Evolutionary conservation across 345 rosid species (phyloP).

Genomic region (Lenwebbia sp.): DNA sequence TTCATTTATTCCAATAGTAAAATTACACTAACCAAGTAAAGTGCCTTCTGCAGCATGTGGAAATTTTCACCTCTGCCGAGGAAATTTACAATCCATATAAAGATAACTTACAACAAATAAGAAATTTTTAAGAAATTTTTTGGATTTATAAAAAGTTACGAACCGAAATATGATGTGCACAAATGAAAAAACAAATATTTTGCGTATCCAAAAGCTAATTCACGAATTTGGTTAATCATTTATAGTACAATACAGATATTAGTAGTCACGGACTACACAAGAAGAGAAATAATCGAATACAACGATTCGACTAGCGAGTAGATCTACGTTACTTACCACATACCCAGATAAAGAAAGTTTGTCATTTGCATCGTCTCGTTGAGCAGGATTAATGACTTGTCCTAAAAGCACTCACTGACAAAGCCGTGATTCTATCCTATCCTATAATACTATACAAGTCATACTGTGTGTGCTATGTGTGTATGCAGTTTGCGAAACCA

Average conservation of each 20-base stretch:
- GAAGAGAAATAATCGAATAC: neutral
- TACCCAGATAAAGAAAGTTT: neutral
- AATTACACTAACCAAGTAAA: neutral
- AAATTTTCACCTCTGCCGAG: neutral
- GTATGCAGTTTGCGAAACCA: too few relatives aligned
- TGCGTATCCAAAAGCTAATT: neutral
- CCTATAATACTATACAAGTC: too few relatives aligned
- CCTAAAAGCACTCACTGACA: neutral
- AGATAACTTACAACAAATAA: neutral
- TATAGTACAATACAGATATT: neutral
- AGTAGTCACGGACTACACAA: accelerated
- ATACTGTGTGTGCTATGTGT: too few relatives aligned
- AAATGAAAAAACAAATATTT: neutral
- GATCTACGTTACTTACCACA: neutral
- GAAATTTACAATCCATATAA: neutral
- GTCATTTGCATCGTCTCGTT: neutral
- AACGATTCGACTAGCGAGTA: neutral
- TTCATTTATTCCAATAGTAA: too few relatives aligned
- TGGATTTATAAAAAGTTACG: neutral
- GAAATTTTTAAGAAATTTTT: neutral
- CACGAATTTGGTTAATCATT: neutral
- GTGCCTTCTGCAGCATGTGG: neutral
- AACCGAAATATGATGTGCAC: neutral
- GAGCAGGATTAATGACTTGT: neutral
- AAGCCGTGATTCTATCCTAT: neutral